A percentile compares a stretch with the other conserved stretches of the same genome.
Conservation (phyloP, 1,284 basidiomycete genomes). For the Coniophora puteana region DNA sequence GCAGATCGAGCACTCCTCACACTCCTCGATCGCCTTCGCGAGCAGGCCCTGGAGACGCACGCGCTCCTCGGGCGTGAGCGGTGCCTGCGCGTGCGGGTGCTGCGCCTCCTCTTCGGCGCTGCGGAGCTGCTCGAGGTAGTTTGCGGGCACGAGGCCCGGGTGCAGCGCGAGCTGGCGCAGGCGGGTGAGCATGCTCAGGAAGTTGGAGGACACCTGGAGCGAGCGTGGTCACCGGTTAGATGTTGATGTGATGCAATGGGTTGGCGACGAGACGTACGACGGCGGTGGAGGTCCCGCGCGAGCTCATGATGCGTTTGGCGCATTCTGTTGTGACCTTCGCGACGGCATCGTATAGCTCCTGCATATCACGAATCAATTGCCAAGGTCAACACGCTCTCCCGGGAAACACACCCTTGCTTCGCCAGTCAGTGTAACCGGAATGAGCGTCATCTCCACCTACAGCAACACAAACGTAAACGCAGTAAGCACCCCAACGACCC, state of each 20-base stretch:
- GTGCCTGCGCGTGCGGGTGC: slow-evolving; percentile 19
- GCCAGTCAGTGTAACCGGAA: slow-evolving; percentile 65
- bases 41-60: slow-evolving; percentile 60
- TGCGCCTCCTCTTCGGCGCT: slow-evolving; percentile 33
- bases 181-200: slow-evolving; percentile 81
- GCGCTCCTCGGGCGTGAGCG: slow-evolving; percentile 48
- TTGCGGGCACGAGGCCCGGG: slow-evolving; percentile 70
- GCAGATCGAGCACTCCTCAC: slow-evolving; percentile 83
- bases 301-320: slow-evolving; percentile 56
- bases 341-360: slow-evolving; percentile 76
- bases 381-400: slow-evolving; percentile 17
- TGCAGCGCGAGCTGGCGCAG: slow-evolving; percentile 85
- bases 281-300: slow-evolving; percentile 33
- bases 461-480: background rate
- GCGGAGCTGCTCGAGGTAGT: slow-evolving; percentile 71
- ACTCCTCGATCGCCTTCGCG: slow-evolving; percentile 71
- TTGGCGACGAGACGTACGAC: slow-evolving; percentile 26
- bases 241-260: slow-evolving; percentile 1
- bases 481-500: background rate
- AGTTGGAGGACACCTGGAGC: slow-evolving; percentile 60
- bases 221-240: no score
- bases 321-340: slow-evolving; percentile 58
- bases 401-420: slow-evolving; percentile 73
- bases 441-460: slow-evolving; percentile 68
- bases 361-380: background rate